Conservation (phyloP, 139 green algal species). For the Chloropicon primus region DNA sequence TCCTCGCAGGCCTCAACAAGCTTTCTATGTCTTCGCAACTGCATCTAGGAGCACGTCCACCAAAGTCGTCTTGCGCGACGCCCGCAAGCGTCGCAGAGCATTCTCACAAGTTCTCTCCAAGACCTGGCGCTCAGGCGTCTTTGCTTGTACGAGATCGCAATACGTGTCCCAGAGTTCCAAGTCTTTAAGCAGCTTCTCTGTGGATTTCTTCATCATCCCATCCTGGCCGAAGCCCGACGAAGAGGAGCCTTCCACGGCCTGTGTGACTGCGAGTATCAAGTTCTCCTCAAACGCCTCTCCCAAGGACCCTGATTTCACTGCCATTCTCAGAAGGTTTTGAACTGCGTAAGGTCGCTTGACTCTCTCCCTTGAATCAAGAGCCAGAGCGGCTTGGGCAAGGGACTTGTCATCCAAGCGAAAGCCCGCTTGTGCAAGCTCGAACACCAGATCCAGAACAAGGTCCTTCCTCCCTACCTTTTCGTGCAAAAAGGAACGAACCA, state of each 20-base stretch:
- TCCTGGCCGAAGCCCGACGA: no score
- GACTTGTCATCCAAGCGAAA: not conserved
- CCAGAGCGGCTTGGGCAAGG: not conserved
- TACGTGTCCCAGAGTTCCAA: not conserved
- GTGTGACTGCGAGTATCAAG: not conserved
- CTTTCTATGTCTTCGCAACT: not conserved
- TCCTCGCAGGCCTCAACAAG: no score
- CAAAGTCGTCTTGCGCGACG: not conserved
- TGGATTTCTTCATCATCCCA: not conserved
- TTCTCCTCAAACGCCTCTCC: not conserved
- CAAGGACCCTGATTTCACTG: not conserved
- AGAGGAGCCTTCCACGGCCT: no score
- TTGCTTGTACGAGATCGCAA: not conserved
- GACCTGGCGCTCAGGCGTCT: not conserved
- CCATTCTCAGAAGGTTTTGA: not conserved
- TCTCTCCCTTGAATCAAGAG: not conserved
- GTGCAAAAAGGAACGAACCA: no score
- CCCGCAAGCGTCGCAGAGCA: not conserved
- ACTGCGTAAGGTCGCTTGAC: not conserved
- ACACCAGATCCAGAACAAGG: not conserved
- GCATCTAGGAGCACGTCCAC: not conserved
- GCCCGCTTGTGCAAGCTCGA: not conserved
- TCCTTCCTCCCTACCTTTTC: no score
- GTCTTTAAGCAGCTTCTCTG: not conserved
- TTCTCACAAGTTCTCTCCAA: not conserved